phyloP scores from a whole-genome alignment of 768 basidiomycete species.

The Galerina marginata region DNA sequence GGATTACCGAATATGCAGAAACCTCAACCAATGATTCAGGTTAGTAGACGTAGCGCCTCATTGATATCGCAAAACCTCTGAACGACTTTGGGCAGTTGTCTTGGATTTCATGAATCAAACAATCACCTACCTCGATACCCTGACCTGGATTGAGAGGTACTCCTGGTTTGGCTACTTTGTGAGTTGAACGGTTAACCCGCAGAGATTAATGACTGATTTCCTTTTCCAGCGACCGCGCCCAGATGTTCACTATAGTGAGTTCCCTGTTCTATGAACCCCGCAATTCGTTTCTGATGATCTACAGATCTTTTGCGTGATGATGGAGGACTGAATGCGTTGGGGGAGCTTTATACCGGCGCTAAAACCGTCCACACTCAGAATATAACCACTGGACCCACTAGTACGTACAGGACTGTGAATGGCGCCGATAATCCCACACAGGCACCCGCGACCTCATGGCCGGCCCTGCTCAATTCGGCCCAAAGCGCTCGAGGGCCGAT shows the following conservation, averaged over 20 bases:
- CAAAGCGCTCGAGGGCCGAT: conserved; percentile 11
- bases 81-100: conserved; percentile 40
- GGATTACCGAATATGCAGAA: conserved; percentile 71
- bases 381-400: conserved; percentile 31
- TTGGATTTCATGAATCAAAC: conserved; percentile 62
- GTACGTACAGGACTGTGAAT: conserved; percentile 37
- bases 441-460: conserved; percentile 40
- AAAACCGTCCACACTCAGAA: conserved; percentile 47
- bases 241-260: conserved; percentile 48
- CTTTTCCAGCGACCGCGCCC: conserved; percentile 44
- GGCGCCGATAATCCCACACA: conserved; percentile 43
- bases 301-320: conserved; percentile 49
- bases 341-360: conserved; percentile 52
- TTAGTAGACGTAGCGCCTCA: conserved; percentile 18
- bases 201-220: conserved; percentile 2
- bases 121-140: conserved; percentile 56
- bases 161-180: conserved; percentile 60
- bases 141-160: conserved; percentile 66
- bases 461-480: conserved; percentile 28
- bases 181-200: background rate
- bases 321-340: conserved; percentile 50
- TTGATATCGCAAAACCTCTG: background rate
- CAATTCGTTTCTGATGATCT: background rate
- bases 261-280: background rate
- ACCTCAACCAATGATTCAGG: conserved; percentile 51